Percentiles rank a stretch among this genome's conserved stretches.
These are phyloP conservation scores for Rhododendron simsii DNA, from an alignment of 148 eudicot species.

Conservation along the genomic window DNA sequence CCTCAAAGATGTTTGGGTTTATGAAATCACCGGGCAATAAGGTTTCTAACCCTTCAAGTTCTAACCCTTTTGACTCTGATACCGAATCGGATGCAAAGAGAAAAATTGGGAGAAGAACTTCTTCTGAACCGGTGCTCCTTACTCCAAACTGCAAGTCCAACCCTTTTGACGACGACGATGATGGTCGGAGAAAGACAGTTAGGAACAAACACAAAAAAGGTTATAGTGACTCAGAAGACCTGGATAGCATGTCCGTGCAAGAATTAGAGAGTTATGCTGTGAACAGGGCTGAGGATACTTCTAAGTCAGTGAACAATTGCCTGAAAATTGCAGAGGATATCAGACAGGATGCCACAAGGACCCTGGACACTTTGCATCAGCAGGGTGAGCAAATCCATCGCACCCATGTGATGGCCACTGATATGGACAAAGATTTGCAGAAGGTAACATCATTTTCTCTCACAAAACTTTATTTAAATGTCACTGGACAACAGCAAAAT, in stretches of 20 bases:
- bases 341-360: conserved; percentile 59
- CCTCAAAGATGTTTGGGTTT: conserved; percentile 53
- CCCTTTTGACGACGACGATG: neutral
- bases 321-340: conserved; percentile 81
- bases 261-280: conserved; percentile 81
- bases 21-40: conserved; percentile 39
- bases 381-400: conserved; percentile 90
- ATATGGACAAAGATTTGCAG: conserved; percentile 70
- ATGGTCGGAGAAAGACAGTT: conserved; percentile 19
- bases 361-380: conserved; percentile 80
- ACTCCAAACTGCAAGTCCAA: conserved; percentile 19
- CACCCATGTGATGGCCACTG: conserved; percentile 70
- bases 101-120: conserved; percentile 40
- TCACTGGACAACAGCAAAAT: neutral
- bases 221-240: conserved; percentile 36
- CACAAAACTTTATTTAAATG: neutral
- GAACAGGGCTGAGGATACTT: conserved; percentile 65
- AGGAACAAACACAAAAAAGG: conserved; percentile 31
- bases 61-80: conserved; percentile 11
- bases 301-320: conserved; percentile 64
- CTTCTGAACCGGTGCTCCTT: conserved; percentile 56
- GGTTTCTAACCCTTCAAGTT: neutral
- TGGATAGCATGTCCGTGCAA: conserved; percentile 75
- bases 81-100: conserved; percentile 18
- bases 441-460: conserved; percentile 38